Conservation (phyloP, 768 basidiomycete genomes). For the Holtermanniella nyarrowii region DNA sequence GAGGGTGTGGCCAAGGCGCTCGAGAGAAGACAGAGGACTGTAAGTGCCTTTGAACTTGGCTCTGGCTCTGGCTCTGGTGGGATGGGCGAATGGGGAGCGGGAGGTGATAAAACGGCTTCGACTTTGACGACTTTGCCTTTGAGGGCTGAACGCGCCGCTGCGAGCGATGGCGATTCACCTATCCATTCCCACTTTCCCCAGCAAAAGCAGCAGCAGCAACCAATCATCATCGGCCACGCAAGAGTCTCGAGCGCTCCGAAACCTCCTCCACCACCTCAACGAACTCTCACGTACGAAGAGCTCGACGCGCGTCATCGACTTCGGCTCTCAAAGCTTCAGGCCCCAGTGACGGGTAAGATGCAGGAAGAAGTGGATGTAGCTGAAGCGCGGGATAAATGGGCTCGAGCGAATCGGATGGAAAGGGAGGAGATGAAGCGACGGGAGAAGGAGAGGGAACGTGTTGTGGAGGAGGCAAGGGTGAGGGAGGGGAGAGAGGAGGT, state of each 20-base stretch:
- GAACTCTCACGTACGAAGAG: constrained; percentile 71
- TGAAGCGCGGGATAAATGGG: constrained; percentile 73
- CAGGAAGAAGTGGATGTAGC: constrained; percentile 64
- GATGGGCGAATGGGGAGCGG: too few relatives aligned
- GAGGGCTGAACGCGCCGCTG: not conserved
- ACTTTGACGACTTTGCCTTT: not conserved
- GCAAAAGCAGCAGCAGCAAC: not conserved
- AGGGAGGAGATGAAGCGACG: constrained; percentile 61
- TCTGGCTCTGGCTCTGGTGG: constrained; percentile 13
- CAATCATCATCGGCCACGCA: constrained; percentile 10
- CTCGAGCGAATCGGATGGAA: constrained; percentile 61
- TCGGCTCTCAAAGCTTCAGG: constrained; percentile 71
- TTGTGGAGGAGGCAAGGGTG: constrained; percentile 5
- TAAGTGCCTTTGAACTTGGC: constrained; percentile 53
- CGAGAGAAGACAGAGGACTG: constrained; percentile 58
- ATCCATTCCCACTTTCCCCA: not conserved
- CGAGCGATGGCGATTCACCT: not conserved
- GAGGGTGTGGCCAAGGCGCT: constrained; percentile 58
- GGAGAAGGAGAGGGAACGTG: constrained; percentile 59
- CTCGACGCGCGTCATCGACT: constrained; percentile 73
- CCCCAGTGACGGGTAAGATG: constrained; percentile 68
- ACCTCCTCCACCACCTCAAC: not conserved
- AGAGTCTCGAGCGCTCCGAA: not conserved
- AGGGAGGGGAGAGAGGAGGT: not conserved
- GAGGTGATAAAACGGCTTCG: too few relatives aligned